Conservation (phyloP, 805 yeast genomes). For the Komagataella populi region DNA sequence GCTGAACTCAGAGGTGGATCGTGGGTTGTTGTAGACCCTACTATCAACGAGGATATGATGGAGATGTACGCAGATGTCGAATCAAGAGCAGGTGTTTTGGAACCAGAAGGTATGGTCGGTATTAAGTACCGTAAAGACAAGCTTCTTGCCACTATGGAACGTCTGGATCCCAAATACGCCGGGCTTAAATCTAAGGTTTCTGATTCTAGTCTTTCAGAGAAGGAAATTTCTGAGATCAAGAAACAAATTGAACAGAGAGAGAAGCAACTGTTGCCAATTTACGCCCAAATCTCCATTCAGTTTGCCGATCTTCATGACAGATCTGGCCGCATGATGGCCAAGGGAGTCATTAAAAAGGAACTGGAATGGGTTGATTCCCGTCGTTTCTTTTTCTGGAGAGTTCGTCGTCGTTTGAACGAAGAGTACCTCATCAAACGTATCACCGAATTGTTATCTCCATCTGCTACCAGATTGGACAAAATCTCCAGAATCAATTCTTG, state of each 20-base stretch:
- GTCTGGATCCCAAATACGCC: slow-evolving; percentile 70
- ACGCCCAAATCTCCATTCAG: slow-evolving; percentile 85
- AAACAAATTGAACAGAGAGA: slow-evolving; percentile 69
- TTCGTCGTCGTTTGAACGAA: slow-evolving; percentile 89
- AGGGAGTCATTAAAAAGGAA: slow-evolving; percentile 79
- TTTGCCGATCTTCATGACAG: slow-evolving; percentile 97
- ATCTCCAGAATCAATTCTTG: slow-evolving; percentile 80
- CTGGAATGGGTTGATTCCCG: slow-evolving; percentile 80
- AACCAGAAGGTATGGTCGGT: slow-evolving; percentile 99
- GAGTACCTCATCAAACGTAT: slow-evolving; percentile 73
- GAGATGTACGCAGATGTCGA: slow-evolving; percentile 98
- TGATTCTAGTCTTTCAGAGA: slow-evolving; percentile 38
- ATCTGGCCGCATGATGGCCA: slow-evolving; percentile 94
- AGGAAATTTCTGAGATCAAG: slow-evolving; percentile 52
- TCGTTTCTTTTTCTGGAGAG: slow-evolving; percentile 97
- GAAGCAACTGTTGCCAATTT: slow-evolving; percentile 67
- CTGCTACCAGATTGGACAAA: slow-evolving; percentile 62
- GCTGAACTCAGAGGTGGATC: slow-evolving; percentile 99
- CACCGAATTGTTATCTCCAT: slow-evolving; percentile 40
- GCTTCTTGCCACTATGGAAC: slow-evolving; percentile 77
- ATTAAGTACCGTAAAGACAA: slow-evolving; percentile 94
- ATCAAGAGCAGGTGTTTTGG: slow-evolving; percentile 94
- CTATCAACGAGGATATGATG: slow-evolving; percentile 94
- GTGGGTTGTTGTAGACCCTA: slow-evolving; percentile 99
- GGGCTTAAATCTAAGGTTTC: slow-evolving; percentile 49